Conservation (phyloP, 169 alveolate genomes). For the Plasmodium cynomolgi region DNA sequence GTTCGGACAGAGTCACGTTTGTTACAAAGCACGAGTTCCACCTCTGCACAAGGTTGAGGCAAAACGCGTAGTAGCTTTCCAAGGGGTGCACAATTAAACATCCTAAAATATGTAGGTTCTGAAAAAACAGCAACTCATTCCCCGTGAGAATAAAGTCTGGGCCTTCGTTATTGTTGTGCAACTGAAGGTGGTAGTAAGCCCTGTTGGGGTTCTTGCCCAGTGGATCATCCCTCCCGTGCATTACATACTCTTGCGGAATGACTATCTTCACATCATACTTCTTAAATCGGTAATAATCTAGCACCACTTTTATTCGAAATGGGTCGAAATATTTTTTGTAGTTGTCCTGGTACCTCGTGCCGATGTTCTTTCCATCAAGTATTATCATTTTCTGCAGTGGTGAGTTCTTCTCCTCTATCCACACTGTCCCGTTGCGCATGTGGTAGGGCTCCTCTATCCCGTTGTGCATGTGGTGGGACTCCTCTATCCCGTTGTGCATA, state of each 20-base stretch:
- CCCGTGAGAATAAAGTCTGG: not conserved
- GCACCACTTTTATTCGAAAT: slow-evolving; percentile 36
- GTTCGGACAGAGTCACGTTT: slow-evolving; percentile 18
- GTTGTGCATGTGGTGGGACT: not conserved
- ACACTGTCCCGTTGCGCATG: not conserved
- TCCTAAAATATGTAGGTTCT: slow-evolving; percentile 29
- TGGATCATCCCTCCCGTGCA: not conserved
- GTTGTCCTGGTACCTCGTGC: slow-evolving; percentile 44
- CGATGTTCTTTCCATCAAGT: slow-evolving; percentile 57
- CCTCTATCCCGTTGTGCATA: too few relatives aligned
- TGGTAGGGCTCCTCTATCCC: not conserved
- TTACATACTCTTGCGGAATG: slow-evolving; percentile 38
- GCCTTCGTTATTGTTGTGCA: not conserved
- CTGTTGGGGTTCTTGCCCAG: not conserved
- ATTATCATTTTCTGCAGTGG: not conserved
- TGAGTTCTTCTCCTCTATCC: not conserved
- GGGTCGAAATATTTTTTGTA: slow-evolving; percentile 50
- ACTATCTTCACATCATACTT: slow-evolving; percentile 28
- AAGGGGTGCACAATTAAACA: slow-evolving; percentile 39
- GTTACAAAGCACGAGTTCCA: slow-evolving; percentile 49
- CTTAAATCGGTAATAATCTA: slow-evolving; percentile 22
- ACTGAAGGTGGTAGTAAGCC: not conserved
- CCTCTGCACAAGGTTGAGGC: slow-evolving; percentile 11
- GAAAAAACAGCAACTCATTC: slow-evolving; percentile 31
- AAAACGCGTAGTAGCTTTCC: slow-evolving; percentile 37